Conservation (phyloP, 208 protist genomes). For the Borovskyia barvae region DNA sequence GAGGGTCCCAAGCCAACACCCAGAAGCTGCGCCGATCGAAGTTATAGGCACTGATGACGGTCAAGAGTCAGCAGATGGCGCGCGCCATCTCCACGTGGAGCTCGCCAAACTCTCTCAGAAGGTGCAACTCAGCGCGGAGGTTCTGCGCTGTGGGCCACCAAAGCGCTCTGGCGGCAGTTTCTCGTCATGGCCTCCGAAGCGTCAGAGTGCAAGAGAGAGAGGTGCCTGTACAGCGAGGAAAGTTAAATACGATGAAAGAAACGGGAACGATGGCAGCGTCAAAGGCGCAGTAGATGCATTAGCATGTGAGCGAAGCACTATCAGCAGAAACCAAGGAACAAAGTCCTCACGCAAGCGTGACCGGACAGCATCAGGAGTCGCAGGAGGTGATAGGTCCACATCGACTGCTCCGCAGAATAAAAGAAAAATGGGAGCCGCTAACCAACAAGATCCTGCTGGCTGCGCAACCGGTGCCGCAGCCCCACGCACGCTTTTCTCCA, state of each 20-base stretch:
- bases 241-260: too few species aligned
- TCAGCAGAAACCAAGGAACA: too few species aligned
- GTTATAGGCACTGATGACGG: too few species aligned
- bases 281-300: conserved; percentile 11
- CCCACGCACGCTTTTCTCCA: conserved; percentile 45
- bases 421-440: conserved; percentile 8
- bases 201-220: too few species aligned
- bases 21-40: too few species aligned
- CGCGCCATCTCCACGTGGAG: conserved; percentile 21
- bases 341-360: conserved; percentile 7
- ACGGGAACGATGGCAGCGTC: too few species aligned
- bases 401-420: not conserved
- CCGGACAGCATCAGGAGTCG: not conserved
- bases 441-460: not conserved
- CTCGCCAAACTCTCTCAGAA: conserved; percentile 38
- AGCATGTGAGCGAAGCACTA: too few species aligned
- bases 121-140: conserved; percentile 41
- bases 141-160: conserved; percentile 26
- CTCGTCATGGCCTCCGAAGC: not conserved
- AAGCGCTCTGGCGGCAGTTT: not conserved
- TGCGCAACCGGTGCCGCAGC: too few species aligned
- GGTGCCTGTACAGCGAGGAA: too few species aligned
- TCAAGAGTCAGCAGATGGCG: not conserved
- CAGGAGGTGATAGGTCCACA: not conserved
- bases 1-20: too few species aligned